These are phyloP conservation scores for Corchorus olitorius DNA, from an alignment of 345 rosid species.

Conservation along the genomic window DNA sequence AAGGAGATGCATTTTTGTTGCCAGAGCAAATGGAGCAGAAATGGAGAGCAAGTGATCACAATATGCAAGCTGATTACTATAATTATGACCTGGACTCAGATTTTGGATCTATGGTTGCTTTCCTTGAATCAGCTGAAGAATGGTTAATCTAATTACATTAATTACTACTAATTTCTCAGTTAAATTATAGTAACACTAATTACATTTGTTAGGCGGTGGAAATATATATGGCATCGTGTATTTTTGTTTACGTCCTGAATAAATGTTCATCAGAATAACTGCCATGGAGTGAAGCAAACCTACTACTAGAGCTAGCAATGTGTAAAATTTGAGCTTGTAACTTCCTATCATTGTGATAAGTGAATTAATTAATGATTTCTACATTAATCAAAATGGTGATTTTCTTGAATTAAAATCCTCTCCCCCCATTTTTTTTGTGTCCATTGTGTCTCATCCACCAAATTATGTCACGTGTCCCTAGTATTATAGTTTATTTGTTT, in stretches of 20 bases:
- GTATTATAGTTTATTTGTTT: too few relatives aligned
- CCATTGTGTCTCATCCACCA: too few relatives aligned
- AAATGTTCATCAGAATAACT: neutral
- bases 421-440: too few relatives aligned
- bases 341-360: neutral
- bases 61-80: neutral
- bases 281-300: neutral
- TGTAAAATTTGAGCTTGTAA: neutral
- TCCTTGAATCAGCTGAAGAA: conserved; percentile 21
- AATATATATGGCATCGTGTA: neutral
- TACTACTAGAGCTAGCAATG: too few relatives aligned
- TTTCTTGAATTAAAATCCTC: too few relatives aligned
- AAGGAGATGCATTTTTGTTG: neutral
- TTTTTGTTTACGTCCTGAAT: too few relatives aligned
- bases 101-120: conserved; percentile 25
- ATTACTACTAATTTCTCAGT: neutral
- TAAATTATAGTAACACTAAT: neutral
- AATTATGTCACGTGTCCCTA: too few relatives aligned
- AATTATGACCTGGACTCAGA: conserved; percentile 1
- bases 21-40: neutral
- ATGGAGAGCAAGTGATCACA: conserved; percentile 1
- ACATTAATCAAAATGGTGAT: too few relatives aligned
- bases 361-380: neutral
- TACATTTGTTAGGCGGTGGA: neutral
- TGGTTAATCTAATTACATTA: conserved; percentile 19